Evolutionary conservation across 352 stramenopile genomes (phyloP), one percentile per base, ranked within the genome.

Genomic region (Globisporangium okanoganense): DNA sequence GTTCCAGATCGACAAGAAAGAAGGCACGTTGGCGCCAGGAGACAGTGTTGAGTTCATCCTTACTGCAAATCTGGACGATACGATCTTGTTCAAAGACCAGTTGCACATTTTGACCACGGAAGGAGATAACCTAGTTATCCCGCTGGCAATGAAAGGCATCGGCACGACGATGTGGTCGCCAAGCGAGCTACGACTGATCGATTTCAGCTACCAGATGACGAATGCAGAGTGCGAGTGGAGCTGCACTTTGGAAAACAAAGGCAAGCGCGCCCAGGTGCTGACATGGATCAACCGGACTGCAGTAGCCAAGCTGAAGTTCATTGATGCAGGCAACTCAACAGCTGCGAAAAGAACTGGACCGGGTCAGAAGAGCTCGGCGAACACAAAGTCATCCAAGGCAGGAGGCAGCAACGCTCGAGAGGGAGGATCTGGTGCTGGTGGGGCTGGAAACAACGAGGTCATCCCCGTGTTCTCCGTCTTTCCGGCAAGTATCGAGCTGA

Each of bases 241-340:
- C 40, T 98, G 97, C 58, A 96, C 94, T 2, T 77, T 98, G 6
- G 95, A 98, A 60, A 98, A 98, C 77, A 97, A 97, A 55, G 95
- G 95, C 20, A 95, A 97, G 36, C 84, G 95, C 1, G 71, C 90
- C 7, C 95, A 98, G 62, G 67, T 90, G 5, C 71, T 98, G 33
- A 94, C 85, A 22, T 98, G 95, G 95, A 72, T 94, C 25, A 98
- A 98, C 64, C 78, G 83, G 52, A 92, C 85, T 2, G 51, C 83
- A 18, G 66, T 36, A 16, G 20, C 45, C 12, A 56, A 82, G 53
- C 56, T 81, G 16, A 78, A 76, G 53, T 61, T 81, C 22, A 29
- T 70, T 16, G 66, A 69, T 9, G 33, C 59, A 52, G 10, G 10
- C 6, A 49, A 31, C 7, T 35, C 48, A 18, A 50, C 52, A 49